phyloP scores from a whole-genome alignment of 2,329 filamentous ascomycete species.

The Coniella vitis region DNA sequence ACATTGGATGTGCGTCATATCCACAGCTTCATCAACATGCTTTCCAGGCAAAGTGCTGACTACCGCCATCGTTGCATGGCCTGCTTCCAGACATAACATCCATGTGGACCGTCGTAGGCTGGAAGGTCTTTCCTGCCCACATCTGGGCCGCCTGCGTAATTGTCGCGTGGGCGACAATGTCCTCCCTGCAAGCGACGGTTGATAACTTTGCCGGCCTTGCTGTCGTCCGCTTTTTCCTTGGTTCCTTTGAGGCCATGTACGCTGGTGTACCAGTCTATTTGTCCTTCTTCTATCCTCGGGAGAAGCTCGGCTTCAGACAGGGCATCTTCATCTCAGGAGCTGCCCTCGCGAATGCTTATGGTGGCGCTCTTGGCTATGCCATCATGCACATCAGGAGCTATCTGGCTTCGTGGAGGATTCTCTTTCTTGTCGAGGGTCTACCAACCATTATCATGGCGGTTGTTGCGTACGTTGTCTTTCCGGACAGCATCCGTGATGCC shows the following conservation, averaged over 20 bases:
- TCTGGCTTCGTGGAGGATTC: slow-evolving; percentile 29
- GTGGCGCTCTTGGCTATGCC: slow-evolving; percentile 31
- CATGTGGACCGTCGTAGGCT: slow-evolving; percentile 15
- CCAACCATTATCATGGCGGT: slow-evolving; percentile 34
- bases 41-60: background rate
- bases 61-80: background rate
- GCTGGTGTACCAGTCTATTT: slow-evolving; percentile 34
- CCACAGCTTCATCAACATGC: no score
- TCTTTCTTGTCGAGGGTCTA: slow-evolving; percentile 41
- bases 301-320: slow-evolving; percentile 48
- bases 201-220: slow-evolving; percentile 32
- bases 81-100: slow-evolving; percentile 15
- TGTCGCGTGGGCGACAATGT: slow-evolving; percentile 35
- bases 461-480: slow-evolving; percentile 35
- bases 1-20: slow-evolving; percentile 10
- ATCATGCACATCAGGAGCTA: slow-evolving; percentile 25
- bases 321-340: slow-evolving; percentile 45
- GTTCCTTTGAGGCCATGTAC: slow-evolving; percentile 32
- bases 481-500: slow-evolving; percentile 27
- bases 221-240: slow-evolving; percentile 35
- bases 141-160: slow-evolving; percentile 37
- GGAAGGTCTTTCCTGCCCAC: slow-evolving; percentile 20
- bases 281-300: slow-evolving; percentile 52
- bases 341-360: slow-evolving; percentile 32
- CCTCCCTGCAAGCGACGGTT: slow-evolving; percentile 33